Percentiles rank a stretch among this genome's conserved stretches.
phyloP scores from a whole-genome alignment of 108 stramenopile genomes.

The Chaetoceros tenuissimus region DNA sequence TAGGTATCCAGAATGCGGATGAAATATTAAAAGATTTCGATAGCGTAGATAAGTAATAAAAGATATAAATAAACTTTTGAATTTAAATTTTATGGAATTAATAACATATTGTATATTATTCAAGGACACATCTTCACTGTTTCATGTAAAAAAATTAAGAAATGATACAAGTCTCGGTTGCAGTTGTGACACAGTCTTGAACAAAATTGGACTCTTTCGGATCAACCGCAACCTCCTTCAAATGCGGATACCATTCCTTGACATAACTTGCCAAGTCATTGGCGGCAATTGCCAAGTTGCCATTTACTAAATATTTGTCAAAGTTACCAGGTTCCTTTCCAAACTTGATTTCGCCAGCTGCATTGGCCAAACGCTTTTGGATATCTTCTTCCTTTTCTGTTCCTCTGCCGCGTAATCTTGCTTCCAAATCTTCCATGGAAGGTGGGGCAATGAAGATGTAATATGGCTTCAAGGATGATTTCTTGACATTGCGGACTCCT shows the following conservation, averaged over 20 bases:
- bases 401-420: constrained; percentile 46
- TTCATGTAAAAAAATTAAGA: no score
- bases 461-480: constrained; percentile 18
- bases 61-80: no score
- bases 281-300: background rate
- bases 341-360: constrained; percentile 60
- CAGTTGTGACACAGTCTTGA: no score
- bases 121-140: no score
- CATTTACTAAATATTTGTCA: constrained; percentile 16
- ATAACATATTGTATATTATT: no score
- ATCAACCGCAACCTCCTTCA: constrained; percentile 2
- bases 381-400: constrained; percentile 66
- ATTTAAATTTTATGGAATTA: no score
- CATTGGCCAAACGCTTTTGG: constrained; percentile 41
- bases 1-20: no score
- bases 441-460: constrained; percentile 76
- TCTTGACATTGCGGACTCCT: constrained; percentile 33
- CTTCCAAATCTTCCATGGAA: constrained; percentile 56
- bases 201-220: no score
- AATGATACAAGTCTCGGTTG: no score
- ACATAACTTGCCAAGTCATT: background rate
- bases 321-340: constrained; percentile 54
- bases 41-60: no score
- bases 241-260: constrained; percentile 4
- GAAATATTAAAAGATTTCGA: no score